These are phyloP conservation scores for Sphagnum magellanicum DNA, from an alignment of 228 moss, liverwort and hornwort genomes.

Conservation along the genomic window DNA sequence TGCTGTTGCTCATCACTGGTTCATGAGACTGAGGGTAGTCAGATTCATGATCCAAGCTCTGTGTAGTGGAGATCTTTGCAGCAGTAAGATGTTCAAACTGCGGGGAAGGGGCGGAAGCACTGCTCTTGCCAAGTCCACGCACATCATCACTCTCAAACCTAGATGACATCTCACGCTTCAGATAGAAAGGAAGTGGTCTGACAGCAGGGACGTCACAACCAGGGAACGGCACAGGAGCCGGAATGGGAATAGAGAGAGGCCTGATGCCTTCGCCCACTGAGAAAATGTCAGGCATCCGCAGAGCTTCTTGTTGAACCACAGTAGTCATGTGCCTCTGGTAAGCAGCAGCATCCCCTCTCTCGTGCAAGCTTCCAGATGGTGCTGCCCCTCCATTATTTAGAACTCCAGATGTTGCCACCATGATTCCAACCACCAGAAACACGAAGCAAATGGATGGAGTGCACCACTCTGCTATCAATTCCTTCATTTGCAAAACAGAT, in stretches of 20 bases:
- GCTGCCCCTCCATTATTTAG: conserved; percentile 9
- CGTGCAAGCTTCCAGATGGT: conserved; percentile 11
- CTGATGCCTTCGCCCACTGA: conserved; percentile 24
- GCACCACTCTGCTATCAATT: conserved; percentile 49
- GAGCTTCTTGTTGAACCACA: conserved; percentile 24
- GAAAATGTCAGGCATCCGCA: conserved; percentile 40
- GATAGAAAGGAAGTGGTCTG: conserved; percentile 8
- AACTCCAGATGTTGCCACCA: conserved; percentile 35
- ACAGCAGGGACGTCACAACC: conserved; percentile 25
- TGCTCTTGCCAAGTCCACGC: neutral
- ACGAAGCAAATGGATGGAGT: conserved; percentile 44
- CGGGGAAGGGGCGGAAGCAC: neutral
- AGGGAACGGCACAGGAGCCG: conserved; percentile 13
- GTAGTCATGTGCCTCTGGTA: conserved; percentile 26
- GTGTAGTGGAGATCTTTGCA: conserved; percentile 1
- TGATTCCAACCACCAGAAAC: conserved; percentile 36
- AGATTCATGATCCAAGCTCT: neutral
- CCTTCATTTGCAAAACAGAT: conserved; percentile 22
- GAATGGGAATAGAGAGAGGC: conserved; percentile 11
- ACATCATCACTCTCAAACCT: conserved; percentile 6
- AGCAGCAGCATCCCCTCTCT: conserved; percentile 16
- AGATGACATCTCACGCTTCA: neutral
- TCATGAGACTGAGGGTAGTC: neutral
- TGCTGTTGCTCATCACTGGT: too few species aligned
- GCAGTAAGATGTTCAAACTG: neutral